These are phyloP conservation scores for Lophiotrema nucula DNA, from an alignment of 495 filamentous ascomycete species.

Conservation along the genomic window DNA sequence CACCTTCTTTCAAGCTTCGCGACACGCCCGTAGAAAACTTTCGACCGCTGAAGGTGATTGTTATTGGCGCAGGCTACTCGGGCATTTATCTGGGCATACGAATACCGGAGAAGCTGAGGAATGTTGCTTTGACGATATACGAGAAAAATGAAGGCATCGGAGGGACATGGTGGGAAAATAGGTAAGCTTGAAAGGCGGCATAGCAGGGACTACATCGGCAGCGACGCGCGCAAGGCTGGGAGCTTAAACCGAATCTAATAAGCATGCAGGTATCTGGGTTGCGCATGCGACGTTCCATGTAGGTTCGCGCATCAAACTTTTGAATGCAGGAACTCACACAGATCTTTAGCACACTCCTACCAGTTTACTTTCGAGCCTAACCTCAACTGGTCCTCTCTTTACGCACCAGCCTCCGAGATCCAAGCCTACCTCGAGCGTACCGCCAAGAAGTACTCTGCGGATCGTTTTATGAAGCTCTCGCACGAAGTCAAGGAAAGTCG, in stretches of 20 bases:
- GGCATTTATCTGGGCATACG: conserved; percentile 63
- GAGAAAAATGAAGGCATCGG: conserved; percentile 76
- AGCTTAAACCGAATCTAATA: background rate
- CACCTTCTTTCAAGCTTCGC: conserved; percentile 19
- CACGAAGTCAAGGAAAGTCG: conserved; percentile 35
- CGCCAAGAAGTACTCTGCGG: conserved; percentile 39
- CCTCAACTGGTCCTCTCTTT: conserved; percentile 37
- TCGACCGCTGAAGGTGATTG: conserved; percentile 56
- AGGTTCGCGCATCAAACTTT: too few species aligned
- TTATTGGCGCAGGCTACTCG: conserved; percentile 66
- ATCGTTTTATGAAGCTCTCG: conserved; percentile 40
- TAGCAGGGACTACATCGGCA: background rate
- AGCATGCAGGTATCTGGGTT: conserved; percentile 57
- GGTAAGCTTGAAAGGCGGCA: conserved; percentile 15
- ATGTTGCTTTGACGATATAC: conserved; percentile 65
- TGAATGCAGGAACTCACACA: background rate
- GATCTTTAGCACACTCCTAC: conserved; percentile 35
- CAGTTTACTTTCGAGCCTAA: conserved; percentile 43
- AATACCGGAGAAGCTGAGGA: conserved; percentile 56
- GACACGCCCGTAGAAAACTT: conserved; percentile 53
- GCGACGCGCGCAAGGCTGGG: too few species aligned
- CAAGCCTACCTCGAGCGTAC: conserved; percentile 38
- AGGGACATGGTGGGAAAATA: conserved; percentile 72
- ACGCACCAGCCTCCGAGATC: conserved; percentile 40
- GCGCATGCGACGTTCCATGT: conserved; percentile 47